Evolutionary conservation across 1,284 basidiomycete genomes (phyloP).

Genomic region (Mycena citricolor): DNA sequence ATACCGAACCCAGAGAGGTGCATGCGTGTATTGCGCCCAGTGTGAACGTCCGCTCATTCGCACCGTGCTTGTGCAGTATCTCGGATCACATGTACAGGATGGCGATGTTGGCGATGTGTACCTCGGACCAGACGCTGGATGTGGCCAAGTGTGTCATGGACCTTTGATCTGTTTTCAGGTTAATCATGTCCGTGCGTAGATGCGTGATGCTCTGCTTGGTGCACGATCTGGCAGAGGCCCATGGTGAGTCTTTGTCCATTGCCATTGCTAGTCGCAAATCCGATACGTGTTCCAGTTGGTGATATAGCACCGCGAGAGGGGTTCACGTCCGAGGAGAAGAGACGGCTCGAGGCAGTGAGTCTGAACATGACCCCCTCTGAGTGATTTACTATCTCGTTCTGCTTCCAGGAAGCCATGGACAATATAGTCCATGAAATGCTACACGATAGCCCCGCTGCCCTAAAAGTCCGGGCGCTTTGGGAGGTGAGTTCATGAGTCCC

Average conservation of each 20-base stretch:
- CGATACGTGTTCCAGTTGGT: conserved; percentile 57
- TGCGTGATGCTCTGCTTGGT: conserved; percentile 89
- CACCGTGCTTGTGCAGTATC: conserved; percentile 56
- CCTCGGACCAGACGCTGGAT: conserved; percentile 69
- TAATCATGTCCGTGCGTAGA: conserved; percentile 42
- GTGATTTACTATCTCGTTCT: no score
- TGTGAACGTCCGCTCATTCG: background rate
- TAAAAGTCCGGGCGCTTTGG: conserved; percentile 81
- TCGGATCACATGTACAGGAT: conserved; percentile 98
- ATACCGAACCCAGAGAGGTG: conserved; percentile 81
- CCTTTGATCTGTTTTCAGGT: conserved; percentile 1
- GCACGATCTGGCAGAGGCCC: conserved; percentile 96
- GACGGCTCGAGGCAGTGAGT: conserved; percentile 66
- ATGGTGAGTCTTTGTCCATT: conserved; percentile 45
- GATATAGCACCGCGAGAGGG: conserved; percentile 93
- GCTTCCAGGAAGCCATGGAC: conserved; percentile 81
- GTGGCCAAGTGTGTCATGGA: conserved; percentile 58
- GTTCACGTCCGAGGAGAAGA: conserved; percentile 81
- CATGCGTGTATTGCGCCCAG: conserved; percentile 7
- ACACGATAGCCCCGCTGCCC: conserved; percentile 75
- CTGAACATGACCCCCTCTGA: background rate
- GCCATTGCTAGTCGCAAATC: background rate
- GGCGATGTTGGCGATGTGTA: conserved; percentile 88
- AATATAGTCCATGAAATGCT: conserved; percentile 91
- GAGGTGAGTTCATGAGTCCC: conserved; percentile 51